Conservation (phyloP, 495 filamentous ascomycete species). For the Penicillium goetzii region DNA sequence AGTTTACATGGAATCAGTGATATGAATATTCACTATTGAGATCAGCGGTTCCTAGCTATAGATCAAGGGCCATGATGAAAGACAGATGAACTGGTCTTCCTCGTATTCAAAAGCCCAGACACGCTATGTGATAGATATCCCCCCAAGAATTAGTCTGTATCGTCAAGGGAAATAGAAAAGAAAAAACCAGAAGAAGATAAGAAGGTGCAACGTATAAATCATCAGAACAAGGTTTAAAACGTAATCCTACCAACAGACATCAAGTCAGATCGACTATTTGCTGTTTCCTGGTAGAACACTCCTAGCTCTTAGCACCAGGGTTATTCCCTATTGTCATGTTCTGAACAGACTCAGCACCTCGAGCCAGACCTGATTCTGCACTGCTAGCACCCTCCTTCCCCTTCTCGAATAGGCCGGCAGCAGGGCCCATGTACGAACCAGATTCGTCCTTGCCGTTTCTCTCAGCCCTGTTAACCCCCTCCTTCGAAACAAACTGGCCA, state of each 20-base stretch:
- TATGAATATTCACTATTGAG: background rate
- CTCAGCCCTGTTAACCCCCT: slow-evolving; percentile 67
- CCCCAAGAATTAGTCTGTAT: background rate
- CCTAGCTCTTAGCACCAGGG: slow-evolving; percentile 5
- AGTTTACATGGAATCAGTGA: background rate
- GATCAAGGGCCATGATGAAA: background rate
- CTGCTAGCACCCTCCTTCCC: slow-evolving; percentile 10
- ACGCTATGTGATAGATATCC: background rate
- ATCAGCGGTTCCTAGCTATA: background rate
- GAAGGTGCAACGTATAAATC: background rate
- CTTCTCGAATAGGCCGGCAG: background rate
- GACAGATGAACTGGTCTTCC: background rate
- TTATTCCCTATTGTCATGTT: slow-evolving; percentile 6
- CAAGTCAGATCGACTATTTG: slow-evolving; percentile 3
- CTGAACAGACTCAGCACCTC: slow-evolving; percentile 14
- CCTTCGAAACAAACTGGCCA: slow-evolving; percentile 61
- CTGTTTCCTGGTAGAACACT: slow-evolving; percentile 6
- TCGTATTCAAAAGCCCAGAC: background rate
- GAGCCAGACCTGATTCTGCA: slow-evolving; percentile 10
- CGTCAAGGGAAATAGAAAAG: too few species aligned
- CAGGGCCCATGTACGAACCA: slow-evolving; percentile 49
- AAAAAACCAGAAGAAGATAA: background rate
- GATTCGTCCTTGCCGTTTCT: slow-evolving; percentile 62
- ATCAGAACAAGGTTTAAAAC: background rate
- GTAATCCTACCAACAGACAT: background rate